Evolutionary conservation across 2,329 filamentous ascomycete species (phyloP), one percentile per base, ranked within the genome.

Genomic region (Dactylellina sp.): DNA sequence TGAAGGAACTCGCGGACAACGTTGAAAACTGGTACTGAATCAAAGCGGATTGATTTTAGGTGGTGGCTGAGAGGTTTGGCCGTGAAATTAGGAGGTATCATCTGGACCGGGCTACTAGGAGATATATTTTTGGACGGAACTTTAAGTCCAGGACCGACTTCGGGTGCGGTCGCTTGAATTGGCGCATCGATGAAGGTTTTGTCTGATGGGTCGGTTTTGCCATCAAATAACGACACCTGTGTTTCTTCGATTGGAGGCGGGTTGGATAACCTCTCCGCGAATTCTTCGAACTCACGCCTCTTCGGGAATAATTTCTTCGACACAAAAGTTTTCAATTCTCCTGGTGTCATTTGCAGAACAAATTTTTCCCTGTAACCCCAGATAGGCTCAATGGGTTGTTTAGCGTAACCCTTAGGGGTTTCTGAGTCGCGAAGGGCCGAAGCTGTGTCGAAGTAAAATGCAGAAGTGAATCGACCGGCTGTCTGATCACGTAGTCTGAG

Each of bases 281-380:
- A 78, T 1, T 49, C 20, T 32, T 76, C 14, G 49, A 78, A 78
- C 35, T 77, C 77, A 1, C 57, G 56, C 20, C 70, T 60, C 1
- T 75, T 68, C 2, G 76, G 76, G 22, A 75, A 65, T 18, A 78
- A 60, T 40, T 76, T 62, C 25, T 68, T 72, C 20, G 71, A 49
- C 20, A 77, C 47, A 47, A 76, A 78, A n/a, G 55, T 63, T 1
- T 65, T 65, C 2, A 78, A 71, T 7, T 78, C 75, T 1, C 74
- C 74, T 0, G 75, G 75, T 1, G 75, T 71, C 74, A 79, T 75
- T 18, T 76, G 72, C 7, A 71, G 66, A 32, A 79, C 64, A 46
- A 75, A 78, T 4, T 77, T 77, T 6, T 76, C 75, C 2, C 71
- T 16, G 52, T 75, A 78, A 12, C 77, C 75, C 78, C 78, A 79